These are phyloP conservation scores for Dactylella cylindrospora DNA, from an alignment of 2,329 filamentous ascomycete species.

Conservation along the genomic window DNA sequence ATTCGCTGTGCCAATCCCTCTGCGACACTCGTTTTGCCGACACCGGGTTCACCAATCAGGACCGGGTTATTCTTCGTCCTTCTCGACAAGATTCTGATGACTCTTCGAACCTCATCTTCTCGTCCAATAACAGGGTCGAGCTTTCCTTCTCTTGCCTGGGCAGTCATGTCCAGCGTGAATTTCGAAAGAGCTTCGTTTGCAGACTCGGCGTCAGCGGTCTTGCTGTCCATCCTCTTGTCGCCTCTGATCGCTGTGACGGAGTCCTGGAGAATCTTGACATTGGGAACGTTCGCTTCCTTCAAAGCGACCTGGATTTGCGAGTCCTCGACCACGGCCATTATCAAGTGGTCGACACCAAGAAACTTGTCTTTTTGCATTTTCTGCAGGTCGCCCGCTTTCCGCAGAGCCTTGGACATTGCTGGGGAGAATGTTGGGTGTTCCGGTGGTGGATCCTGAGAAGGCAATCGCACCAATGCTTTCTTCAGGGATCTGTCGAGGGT, in stretches of 20 bases:
- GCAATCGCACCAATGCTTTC: constrained; percentile 84
- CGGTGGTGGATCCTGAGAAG: constrained; percentile 91
- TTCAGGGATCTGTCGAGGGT: constrained; percentile 85
- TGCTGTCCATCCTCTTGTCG: constrained; percentile 89
- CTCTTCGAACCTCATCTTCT: constrained; percentile 91
- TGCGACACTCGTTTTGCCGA: constrained; percentile 96
- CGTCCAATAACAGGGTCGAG: constrained; percentile 96
- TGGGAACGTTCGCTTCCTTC: constrained; percentile 85
- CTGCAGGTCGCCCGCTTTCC: constrained; percentile 82
- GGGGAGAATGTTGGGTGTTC: constrained; percentile 83
- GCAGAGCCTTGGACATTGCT: constrained; percentile 76
- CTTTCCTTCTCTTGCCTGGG: constrained; percentile 93
- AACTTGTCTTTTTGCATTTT: constrained; percentile 97
- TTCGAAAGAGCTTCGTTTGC: constrained; percentile 94
- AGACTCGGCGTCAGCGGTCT: constrained; percentile 83
- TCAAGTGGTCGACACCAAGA: constrained; percentile 92
- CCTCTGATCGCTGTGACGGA: constrained; percentile 91
- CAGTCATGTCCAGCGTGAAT: constrained; percentile 98
- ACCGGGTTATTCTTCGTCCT: constrained; percentile 99
- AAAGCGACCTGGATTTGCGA: constrained; percentile 69
- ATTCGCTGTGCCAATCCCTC: constrained; percentile 94
- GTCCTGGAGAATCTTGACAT: constrained; percentile 82
- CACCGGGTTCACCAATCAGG: constrained; percentile 94
- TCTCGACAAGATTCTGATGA: constrained; percentile 86
- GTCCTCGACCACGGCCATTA: constrained; percentile 81